These are phyloP conservation scores for Aspergillus novoparasiticus DNA, from an alignment of 2,329 filamentous ascomycete genomes.

Conservation along the genomic window DNA sequence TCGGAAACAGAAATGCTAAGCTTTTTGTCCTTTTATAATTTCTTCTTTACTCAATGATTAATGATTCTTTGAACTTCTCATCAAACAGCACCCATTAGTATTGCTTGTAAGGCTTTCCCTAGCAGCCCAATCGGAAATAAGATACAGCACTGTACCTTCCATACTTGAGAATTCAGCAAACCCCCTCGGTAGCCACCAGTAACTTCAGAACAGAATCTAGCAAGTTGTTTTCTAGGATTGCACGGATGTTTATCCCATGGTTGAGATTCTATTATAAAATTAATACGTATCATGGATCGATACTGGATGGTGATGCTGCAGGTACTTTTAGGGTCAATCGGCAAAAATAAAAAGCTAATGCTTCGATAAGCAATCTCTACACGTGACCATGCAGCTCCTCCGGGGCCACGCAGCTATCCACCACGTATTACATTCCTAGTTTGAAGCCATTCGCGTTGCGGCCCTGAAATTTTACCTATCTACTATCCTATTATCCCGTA, in stretches of 20 bases:
- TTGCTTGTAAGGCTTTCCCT: background rate
- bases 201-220: background rate
- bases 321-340: background rate
- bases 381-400: conserved; percentile 35
- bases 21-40: background rate
- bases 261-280: background rate
- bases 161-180: background rate
- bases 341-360: conserved; percentile 1
- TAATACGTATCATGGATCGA: background rate
- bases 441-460: background rate
- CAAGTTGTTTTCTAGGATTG: background rate
- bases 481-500: background rate
- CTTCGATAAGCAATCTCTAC: conserved; percentile 24
- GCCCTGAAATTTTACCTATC: background rate
- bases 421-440: background rate
- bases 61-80: conserved; percentile 2
- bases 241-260: background rate
- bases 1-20: conserved; percentile 29
- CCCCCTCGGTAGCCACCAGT: background rate
- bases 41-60: background rate
- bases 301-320: background rate
- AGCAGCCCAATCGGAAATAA: background rate
- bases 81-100: background rate
- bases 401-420: conserved; percentile 32
- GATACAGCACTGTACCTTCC: background rate